Base-by-base conservation (phyloP, 352 stramenopile species). In the Phytopythium oedochilum region DNA sequence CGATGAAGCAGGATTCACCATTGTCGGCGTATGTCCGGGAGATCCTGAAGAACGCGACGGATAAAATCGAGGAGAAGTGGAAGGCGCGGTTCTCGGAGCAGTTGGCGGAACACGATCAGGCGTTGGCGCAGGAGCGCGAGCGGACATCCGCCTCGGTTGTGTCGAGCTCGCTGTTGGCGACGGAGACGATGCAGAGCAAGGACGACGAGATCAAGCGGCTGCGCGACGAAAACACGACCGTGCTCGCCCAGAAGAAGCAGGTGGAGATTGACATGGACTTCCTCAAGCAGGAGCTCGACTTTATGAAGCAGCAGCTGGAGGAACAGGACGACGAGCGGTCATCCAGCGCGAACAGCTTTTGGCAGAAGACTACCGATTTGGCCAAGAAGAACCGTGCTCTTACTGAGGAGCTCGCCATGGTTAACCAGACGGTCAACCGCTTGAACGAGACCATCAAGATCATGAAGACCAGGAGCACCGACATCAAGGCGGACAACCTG, bases 301-400 rank as follows among this genome's bases (percentile, higher is more conserved):
- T 85, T 29, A 68, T 88, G 45, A 84, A 85, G 55, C 69, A 80
- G 25, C 74, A 90, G 28, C 66, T 91, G 49, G 66, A 83, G n/a
- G 67, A 88, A 15, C 70, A 91, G 48, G 85, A 94, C 43, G 81
- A 92, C 29, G 74, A 88, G 15, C 68, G 69, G 28, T 85, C 75
- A 17, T 87, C 77, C 23, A 89, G 65, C 32, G 83, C 83, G 11
- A 67, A 82, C 44, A 83, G 68, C 25, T 94, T 94, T 49, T 94
- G 85, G 85, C 73, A 94, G 55, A 92, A 93, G 67, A 93, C 85
- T 2, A 94, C 85, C 0, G 85, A 94, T 47, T 59, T 94, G 44
- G 81, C 83, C 12, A 89, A 88, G 57, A 70, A 89, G 51, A 94
- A 94, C 42, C 80, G 85, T 8, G 65, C 62, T 39, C 55, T 94